Evolutionary conservation across 73 alveolate genomes (phyloP).

Genomic region (Tetrahymena borealis): DNA sequence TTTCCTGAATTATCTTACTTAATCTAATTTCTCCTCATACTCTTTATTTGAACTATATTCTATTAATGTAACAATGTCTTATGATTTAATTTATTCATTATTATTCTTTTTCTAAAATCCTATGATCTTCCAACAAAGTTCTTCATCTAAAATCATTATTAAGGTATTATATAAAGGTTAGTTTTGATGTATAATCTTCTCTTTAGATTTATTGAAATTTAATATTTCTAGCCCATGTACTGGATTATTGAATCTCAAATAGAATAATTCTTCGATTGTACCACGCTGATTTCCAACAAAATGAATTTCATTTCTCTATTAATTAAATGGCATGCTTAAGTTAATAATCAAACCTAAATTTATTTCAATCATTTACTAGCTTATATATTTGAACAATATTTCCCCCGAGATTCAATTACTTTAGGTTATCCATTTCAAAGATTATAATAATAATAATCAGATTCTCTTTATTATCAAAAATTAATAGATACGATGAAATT

Average conservation of each 20-base stretch:
- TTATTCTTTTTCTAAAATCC: neutral
- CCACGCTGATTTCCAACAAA: neutral
- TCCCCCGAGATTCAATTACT: neutral
- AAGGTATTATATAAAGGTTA: neutral
- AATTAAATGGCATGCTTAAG: neutral
- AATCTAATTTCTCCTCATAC: neutral
- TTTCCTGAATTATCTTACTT: neutral
- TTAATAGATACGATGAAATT: too few species aligned
- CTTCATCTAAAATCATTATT: neutral
- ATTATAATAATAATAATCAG: neutral
- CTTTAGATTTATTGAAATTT: neutral
- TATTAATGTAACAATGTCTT: neutral
- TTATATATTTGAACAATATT: neutral
- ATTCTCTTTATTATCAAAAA: too few species aligned
- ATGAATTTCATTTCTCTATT: neutral
- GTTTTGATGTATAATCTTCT: neutral
- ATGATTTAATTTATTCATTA: neutral
- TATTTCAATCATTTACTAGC: neutral
- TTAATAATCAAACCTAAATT: neutral
- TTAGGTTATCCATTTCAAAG: neutral
- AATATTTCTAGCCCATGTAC: neutral
- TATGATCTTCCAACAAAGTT: neutral
- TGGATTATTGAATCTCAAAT: neutral
- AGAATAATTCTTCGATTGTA: neutral
- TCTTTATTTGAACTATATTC: neutral